A percentile compares a stretch with the other conserved stretches of the same genome.
These are phyloP conservation scores for Aspergillus sp. DNA, from an alignment of 2,329 filamentous ascomycete genomes.

Conservation along the genomic window DNA sequence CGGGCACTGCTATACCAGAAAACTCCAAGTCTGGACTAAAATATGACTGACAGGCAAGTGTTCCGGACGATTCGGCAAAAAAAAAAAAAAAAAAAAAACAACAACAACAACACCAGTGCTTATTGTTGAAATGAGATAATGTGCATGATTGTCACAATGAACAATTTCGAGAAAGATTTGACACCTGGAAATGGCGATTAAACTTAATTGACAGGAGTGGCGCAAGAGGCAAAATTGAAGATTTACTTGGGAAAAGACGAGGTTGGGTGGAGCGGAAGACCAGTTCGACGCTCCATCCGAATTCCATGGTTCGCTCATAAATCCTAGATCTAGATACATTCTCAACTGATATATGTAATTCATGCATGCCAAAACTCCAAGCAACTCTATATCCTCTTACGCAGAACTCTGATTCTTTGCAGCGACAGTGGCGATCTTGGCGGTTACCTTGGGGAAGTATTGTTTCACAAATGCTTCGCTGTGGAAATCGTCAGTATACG, in stretches of 20 bases:
- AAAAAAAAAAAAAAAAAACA: background rate
- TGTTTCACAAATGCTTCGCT: constrained; percentile 78
- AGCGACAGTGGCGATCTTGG: constrained; percentile 50
- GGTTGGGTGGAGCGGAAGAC: background rate
- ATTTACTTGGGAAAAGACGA: background rate
- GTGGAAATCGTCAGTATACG: constrained; percentile 11
- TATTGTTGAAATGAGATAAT: background rate
- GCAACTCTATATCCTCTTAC: background rate
- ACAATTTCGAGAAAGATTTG: background rate
- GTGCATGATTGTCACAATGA: background rate
- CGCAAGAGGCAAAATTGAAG: constrained; percentile 1
- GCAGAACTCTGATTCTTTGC: background rate
- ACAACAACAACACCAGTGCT: background rate
- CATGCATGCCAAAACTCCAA: background rate
- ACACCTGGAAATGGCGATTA: background rate
- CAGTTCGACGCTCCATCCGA: background rate
- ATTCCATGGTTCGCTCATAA: background rate
- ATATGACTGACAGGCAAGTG: background rate
- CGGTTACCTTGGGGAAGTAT: constrained; percentile 74
- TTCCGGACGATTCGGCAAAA: background rate
- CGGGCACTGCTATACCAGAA: constrained; percentile 6
- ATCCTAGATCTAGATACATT: background rate
- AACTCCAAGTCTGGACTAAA: constrained; percentile 8
- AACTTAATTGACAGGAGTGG: background rate
- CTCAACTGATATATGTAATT: background rate